phyloP scores from a whole-genome alignment of 129 eudicot species.

The Artemisia annua region DNA sequence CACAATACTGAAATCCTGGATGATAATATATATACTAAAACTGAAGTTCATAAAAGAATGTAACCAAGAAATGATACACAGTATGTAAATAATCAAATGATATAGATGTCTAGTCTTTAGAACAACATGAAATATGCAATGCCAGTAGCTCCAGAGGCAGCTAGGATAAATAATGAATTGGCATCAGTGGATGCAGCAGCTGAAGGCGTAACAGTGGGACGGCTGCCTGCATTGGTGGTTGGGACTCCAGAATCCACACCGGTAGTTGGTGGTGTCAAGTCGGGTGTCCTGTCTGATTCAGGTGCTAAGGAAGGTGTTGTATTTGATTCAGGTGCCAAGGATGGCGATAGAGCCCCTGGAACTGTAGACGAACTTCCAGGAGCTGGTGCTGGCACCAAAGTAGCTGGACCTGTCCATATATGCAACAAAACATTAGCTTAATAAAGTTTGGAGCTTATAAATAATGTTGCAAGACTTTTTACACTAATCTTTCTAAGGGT shows the following conservation, averaged over 20 bases:
- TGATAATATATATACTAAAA: no score
- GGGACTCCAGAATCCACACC: conserved; percentile 30
- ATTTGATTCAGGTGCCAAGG: conserved; percentile 5
- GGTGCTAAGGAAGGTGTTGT: conserved; percentile 28
- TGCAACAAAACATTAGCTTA: neutral
- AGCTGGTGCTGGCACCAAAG: conserved; percentile 50
- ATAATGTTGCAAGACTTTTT: no score
- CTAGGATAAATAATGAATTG: conserved; percentile 36
- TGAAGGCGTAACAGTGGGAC: conserved; percentile 48
- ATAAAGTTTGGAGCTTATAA: neutral
- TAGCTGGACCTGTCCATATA: conserved; percentile 43
- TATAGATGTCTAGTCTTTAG: no score
- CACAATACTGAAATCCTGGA: no score
- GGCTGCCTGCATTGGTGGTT: conserved; percentile 39
- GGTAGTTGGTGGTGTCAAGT: conserved; percentile 41
- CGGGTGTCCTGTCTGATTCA: conserved; percentile 40
- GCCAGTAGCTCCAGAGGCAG: neutral
- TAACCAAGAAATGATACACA: no score
- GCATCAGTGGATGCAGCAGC: conserved; percentile 41
- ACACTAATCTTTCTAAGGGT: no score
- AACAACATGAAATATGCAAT: no score
- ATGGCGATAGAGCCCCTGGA: conserved; percentile 18
- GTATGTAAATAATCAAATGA: no score
- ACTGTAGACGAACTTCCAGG: conserved; percentile 38
- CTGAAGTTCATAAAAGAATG: no score